phyloP scores from a whole-genome alignment of 306 rosid genomes.

The Prosopis cineraria region DNA sequence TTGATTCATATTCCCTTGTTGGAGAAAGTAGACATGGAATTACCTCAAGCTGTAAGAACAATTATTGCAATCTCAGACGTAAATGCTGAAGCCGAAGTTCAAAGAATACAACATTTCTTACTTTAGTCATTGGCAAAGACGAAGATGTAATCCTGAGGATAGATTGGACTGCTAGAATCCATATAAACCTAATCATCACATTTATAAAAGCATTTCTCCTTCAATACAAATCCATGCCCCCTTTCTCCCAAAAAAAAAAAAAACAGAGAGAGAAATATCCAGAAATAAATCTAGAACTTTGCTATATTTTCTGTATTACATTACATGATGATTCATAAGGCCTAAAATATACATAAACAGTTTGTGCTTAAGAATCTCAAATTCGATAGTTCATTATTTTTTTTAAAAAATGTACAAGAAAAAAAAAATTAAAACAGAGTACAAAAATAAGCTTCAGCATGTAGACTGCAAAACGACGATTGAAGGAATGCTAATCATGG shows the following conservation, averaged over 20 bases:
- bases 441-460: slow-evolving; percentile 1
- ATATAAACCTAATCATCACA: slow-evolving; percentile 15
- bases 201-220: not conserved
- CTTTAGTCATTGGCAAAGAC: slow-evolving; percentile 19
- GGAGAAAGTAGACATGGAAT: slow-evolving; percentile 89
- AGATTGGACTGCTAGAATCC: not conserved
- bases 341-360: slow-evolving; percentile 15
- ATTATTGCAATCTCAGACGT: slow-evolving; percentile 34
- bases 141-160: not conserved
- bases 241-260: not conserved
- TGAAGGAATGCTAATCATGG: slow-evolving; percentile 22
- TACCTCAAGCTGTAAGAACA: slow-evolving; percentile 80
- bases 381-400: slow-evolving; percentile 1
- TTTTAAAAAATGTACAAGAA: not conserved
- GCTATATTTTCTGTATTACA: slow-evolving; percentile 4
- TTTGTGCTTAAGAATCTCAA: not conserved
- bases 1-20: slow-evolving; percentile 44
- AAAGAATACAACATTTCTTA: slow-evolving; percentile 15
- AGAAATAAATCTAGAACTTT: slow-evolving; percentile 2
- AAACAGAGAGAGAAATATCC: slow-evolving; percentile 6
- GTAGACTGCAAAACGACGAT: slow-evolving; percentile 16
- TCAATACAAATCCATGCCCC: not conserved
- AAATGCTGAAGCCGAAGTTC: not conserved
- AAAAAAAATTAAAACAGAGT: slow-evolving; percentile 1
- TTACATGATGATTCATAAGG: slow-evolving; percentile 25